Conservation (phyloP, 202 grass and related monocot species). For the Sporobolus alterniflorus region DNA sequence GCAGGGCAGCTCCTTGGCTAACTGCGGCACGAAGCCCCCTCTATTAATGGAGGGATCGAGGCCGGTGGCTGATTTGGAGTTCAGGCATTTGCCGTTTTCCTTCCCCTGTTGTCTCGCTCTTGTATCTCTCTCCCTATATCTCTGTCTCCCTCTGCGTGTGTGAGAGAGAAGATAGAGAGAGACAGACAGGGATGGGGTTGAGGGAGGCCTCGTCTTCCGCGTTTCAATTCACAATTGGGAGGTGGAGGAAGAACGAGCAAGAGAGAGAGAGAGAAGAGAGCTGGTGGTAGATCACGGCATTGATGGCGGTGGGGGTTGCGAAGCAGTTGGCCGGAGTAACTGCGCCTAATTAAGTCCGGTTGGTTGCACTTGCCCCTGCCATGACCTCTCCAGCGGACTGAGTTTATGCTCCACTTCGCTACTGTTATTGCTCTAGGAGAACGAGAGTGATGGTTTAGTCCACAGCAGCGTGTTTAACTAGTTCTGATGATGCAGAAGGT, state of each 20-base stretch:
- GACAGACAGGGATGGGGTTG: background rate
- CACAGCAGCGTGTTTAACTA: no score
- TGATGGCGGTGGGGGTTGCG: slow-evolving; percentile 50
- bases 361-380: slow-evolving; percentile 10
- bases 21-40: background rate
- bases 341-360: slow-evolving; percentile 37
- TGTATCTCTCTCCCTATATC: background rate
- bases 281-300: slow-evolving; percentile 45
- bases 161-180: background rate
- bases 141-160: background rate
- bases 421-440: no score
- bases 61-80: background rate
- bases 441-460: no score
- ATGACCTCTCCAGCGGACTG: background rate
- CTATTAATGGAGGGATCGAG: slow-evolving; percentile 47
- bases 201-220: background rate
- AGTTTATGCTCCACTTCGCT: no score
- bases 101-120: background rate
- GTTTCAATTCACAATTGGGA: slow-evolving; percentile 39
- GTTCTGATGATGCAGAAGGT: no score
- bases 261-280: background rate
- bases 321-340: slow-evolving; percentile 56
- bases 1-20: slow-evolving; percentile 28
- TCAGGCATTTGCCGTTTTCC: slow-evolving; percentile 29
- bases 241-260: slow-evolving; percentile 1